Base-by-base conservation (phyloP, 2,329 filamentous ascomycete species). In the Claviceps spartinae region DNA sequence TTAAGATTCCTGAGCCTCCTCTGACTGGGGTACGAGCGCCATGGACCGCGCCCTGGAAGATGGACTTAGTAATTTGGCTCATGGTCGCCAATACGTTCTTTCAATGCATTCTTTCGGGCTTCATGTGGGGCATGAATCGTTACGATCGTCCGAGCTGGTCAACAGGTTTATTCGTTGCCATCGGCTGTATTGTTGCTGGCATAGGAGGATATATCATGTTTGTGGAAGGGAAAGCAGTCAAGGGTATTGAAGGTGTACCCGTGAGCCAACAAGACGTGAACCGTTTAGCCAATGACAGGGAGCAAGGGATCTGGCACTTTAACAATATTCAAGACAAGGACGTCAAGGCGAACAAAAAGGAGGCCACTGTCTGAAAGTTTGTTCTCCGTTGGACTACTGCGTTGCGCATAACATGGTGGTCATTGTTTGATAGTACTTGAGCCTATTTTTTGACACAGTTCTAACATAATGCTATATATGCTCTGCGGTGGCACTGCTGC, bases 101-200 rank as follows among this genome's bases (percentile, higher is more conserved):
- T 45, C 89, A 95, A 65, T 75, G 75, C 41, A 75, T 80, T 18
- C 74, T 95, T 2, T 85, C 81, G 8, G 83, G 78, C 3, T 85
- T 88, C 68, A 94, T 95, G 88, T 94, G 86, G 86, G 82, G 79
- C 2, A 72, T 86, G 67, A 85, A 87, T 62, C 73, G 86, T 22
- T 83, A 82, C 60, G 69, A 84, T 22, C 74, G 88, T n/a, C 87
- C 88, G 0, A 77, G 78, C 22, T 94, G 87, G 87, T 78, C 82
- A 11, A 90, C 86, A 0, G 88, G 87, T 1, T 67, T 89, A 0
- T 88, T 93, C 61, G 84, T 95, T 18, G 85, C 78, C 2, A 63
- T 91, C 5, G 88, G 81, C 2, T 89, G 82, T 61, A 73, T 82
- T 20, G 80, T 85, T 5, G 84, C 83, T 7, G 84, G 76, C 16